Evolutionary conservation across 78 protist genomes (phyloP), one percentile per base, ranked within the genome.

Genomic region (Cavenderia fasciculata): DNA sequence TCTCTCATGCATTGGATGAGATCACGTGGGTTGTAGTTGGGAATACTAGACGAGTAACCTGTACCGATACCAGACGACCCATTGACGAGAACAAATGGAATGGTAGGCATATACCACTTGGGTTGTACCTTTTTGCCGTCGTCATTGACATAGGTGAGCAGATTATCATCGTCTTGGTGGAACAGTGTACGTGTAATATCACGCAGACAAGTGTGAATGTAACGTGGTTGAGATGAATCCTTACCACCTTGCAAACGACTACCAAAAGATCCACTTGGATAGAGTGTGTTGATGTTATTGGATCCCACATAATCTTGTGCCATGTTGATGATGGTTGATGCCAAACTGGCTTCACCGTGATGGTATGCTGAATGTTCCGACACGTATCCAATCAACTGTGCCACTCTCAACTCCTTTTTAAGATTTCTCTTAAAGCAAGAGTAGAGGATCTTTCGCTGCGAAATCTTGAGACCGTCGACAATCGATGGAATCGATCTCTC

Each of bases 71-170:
- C 86, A 31, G 36, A 43, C 16, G 51, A 14, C 11, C 99, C 99
- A 77, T 99, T 99, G 61, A 98, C 96, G 4, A 99, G 96, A 21
- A 92, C 94, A 94, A 97, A 92, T n/a, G 99, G 99, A 19, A 99
- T 62, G 43, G 98, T 62, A 2, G 99, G 99, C 11, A 94, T 19
- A 94, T 98, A 99, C 36, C 0, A 94, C 41, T 1, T 44, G 12
- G 99, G 99, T 94, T 99, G 99, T 40, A 99, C 96, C 18, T 8
- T 1, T 86, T 86, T 82, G 6, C 99, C 99, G 11, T 99, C 99
- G 7, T 98, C 99, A 12, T 92, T 94, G 33, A 94, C 93, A 84
- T 94, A 87, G 21, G 51, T 6, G n/a, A 99, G 95, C 27, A 98
- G 62, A 10, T 87, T 33, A 76, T 98, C 99, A 88, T 99, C 99